These are phyloP conservation scores for Aeminium ludgeri DNA, from an alignment of 495 filamentous ascomycete species.

Conservation along the genomic window DNA sequence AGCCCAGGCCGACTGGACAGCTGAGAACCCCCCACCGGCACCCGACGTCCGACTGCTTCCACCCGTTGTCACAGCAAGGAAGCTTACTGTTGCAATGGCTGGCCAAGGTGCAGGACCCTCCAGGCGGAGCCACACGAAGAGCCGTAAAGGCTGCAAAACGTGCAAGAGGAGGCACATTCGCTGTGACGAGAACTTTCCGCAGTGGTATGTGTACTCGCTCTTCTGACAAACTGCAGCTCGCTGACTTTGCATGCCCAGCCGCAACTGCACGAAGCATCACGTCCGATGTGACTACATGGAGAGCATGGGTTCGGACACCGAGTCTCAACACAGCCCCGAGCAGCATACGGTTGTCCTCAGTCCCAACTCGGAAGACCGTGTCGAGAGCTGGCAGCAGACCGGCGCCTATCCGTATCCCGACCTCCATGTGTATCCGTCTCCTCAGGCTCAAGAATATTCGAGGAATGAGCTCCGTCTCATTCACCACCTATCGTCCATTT, in stretches of 20 bases:
- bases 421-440: conserved; percentile 51
- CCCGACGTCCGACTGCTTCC: too few relatives aligned
- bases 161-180: conserved; percentile 96
- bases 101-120: conserved; percentile 58
- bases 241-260: conserved; percentile 35
- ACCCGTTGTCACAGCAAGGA: too few relatives aligned
- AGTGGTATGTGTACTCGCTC: conserved; percentile 64
- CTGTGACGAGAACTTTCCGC: conserved; percentile 92
- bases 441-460: conserved; percentile 47
- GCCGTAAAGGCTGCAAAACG: conserved; percentile 88
- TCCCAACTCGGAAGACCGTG: conserved; percentile 55
- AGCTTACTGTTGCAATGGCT: conserved; percentile 37
- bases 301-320: conserved; percentile 42
- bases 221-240: not conserved
- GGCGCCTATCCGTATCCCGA: conserved; percentile 78
- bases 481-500: conserved; percentile 76
- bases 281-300: conserved; percentile 96
- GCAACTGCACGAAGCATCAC: conserved; percentile 97
- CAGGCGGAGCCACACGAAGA: conserved; percentile 84
- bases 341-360: conserved; percentile 69
- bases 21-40: too few relatives aligned
- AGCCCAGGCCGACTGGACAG: too few relatives aligned
- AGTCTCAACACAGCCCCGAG: conserved; percentile 47
- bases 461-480: conserved; percentile 70
- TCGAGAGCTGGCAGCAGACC: conserved; percentile 70